Base-by-base conservation (phyloP, 257 asterid species). In the Solanum rostratum region DNA sequence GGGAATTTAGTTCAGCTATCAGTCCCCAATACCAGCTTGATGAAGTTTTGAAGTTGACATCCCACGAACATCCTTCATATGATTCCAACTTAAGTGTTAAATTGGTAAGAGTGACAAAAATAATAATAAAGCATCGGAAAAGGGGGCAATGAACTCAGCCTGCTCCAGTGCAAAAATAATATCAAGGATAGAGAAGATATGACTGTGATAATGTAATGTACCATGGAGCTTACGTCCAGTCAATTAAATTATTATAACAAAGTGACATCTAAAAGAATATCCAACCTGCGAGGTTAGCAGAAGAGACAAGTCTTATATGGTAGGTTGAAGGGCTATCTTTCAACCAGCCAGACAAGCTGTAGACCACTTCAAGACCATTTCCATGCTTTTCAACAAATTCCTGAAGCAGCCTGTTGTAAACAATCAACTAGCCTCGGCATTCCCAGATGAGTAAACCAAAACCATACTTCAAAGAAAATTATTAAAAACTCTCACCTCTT, bases 321-420 rank as follows among this genome's bases (percentile, higher is more conserved):
- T 95, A 94, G 70, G 90, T 85, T 1, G 94, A 90, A 66, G 98
- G 94, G 89, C 84, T 88, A 78, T 85, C 85, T 91, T 92, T 95
- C 93, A 93, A 73, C 98, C 97, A 92, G 41, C 99, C 99, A 66
- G 98, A 91, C 86, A 97, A 84, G 71, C 94, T 90, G 85, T 90
- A 97, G 69, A 95, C 88, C 22, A 93, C 96, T 84, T 90, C 96
- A 65, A 93, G 14, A 57, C 91, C 98, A 83, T 86, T 88, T 60
- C 94, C 97, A 82, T 88, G 87, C 88, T 94, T 94, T 27, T 88
- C 97, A 45, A 91, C 94, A 84, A 94, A 97, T 89, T 94, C 95
- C 84, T 92, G 92, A 83, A 97, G 97, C 92, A 97, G 81, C 69
- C 99, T 97, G 86, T 84, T 83, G 29, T 62, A 86, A 70, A 74